Evolutionary conservation across 176 grass and related monocot genomes (phyloP).

Genomic region (Carex parvula): DNA sequence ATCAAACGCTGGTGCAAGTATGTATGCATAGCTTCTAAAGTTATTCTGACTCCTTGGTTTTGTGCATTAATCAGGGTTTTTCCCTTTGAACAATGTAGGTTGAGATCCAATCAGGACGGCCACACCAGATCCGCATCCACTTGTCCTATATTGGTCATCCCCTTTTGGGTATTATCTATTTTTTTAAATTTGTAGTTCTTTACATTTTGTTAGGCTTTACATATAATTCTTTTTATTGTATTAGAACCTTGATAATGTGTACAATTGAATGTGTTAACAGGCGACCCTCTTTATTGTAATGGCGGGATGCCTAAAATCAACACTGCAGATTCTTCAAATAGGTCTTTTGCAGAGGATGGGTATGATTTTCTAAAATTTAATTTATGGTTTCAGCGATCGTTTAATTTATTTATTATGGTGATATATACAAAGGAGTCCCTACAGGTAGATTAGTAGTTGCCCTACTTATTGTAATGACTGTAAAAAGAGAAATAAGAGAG

Average conservation of each 20-base stretch:
- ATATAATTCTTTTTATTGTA: conserved; percentile 1
- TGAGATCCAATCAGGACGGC: conserved; percentile 81
- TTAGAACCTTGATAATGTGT: conserved; percentile 17
- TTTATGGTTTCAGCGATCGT: neutral
- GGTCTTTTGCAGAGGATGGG: conserved; percentile 67
- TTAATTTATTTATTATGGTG: neutral
- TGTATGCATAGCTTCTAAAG: neutral
- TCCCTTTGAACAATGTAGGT: conserved; percentile 48
- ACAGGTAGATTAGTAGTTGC: neutral
- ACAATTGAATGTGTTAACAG: conserved; percentile 30
- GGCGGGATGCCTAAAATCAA: conserved; percentile 58
- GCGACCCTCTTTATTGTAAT: conserved; percentile 80
- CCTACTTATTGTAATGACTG: neutral
- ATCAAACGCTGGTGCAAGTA: conserved; percentile 78
- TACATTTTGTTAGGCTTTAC: conserved; percentile 6
- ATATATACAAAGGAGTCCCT: neutral
- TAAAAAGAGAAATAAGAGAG: neutral
- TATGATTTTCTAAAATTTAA: conserved; percentile 38
- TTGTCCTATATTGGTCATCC: conserved; percentile 73
- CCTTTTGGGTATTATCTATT: conserved; percentile 59
- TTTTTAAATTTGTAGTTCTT: neutral
- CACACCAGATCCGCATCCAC: conserved; percentile 86
- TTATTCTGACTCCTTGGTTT: conserved; percentile 21
- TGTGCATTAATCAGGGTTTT: neutral
- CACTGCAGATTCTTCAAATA: conserved; percentile 30